phyloP scores from a whole-genome alignment of 116 monocot genomes.

The Trichopus zeylanicus region DNA sequence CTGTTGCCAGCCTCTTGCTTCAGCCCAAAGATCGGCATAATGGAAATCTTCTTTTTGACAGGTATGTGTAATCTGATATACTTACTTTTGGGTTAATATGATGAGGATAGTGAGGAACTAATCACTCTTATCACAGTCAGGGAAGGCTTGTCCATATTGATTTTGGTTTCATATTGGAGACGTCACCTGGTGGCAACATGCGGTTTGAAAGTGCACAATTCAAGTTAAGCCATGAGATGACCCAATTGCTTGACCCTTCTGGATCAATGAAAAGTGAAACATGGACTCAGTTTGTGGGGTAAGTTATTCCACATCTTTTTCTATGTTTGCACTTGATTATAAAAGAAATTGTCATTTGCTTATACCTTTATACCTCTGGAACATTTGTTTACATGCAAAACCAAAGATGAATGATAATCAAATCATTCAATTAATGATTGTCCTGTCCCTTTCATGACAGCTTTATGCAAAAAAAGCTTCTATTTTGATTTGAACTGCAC shows the following conservation, averaged over 20 bases:
- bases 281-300: conserved; percentile 89
- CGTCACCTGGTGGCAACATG: conserved; percentile 94
- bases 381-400: too few species aligned
- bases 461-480: too few species aligned
- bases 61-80: conserved; percentile 23
- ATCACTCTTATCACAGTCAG: conserved; percentile 23
- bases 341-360: too few species aligned
- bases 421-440: too few species aligned
- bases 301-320: conserved; percentile 13
- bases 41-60: conserved; percentile 96
- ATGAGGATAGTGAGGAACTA: not conserved
- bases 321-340: not conserved
- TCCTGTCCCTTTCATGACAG: too few species aligned
- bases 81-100: not conserved
- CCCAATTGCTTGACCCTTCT: conserved; percentile 97
- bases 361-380: too few species aligned
- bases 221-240: conserved; percentile 99
- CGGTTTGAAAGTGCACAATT: conserved; percentile 96
- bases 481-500: too few species aligned
- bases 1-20: conserved; percentile 93
- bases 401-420: too few species aligned
- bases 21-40: conserved; percentile 99
- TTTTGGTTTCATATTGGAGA: conserved; percentile 98
- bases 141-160: conserved; percentile 98
- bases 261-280: conserved; percentile 98